These are phyloP conservation scores for Pezicula neosporulosa DNA, from an alignment of 2,329 filamentous ascomycete species.

Conservation along the genomic window DNA sequence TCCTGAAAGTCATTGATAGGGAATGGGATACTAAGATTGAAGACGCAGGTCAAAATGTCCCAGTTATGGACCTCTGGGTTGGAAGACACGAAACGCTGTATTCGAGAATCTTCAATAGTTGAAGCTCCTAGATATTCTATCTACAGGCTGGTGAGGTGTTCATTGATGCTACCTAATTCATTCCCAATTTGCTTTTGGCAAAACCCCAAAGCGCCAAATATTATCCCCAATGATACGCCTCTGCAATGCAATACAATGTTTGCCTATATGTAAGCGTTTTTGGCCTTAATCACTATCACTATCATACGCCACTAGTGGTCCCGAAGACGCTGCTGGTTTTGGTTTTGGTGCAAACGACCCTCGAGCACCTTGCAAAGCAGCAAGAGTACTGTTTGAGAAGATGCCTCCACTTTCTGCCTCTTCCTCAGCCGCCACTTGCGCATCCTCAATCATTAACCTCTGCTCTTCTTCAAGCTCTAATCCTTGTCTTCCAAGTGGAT, in stretches of 20 bases:
- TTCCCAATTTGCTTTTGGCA: no score
- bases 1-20: conserved; percentile 54
- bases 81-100: conserved; percentile 81
- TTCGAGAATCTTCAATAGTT: conserved; percentile 85
- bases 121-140: conserved; percentile 5
- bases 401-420: conserved; percentile 56
- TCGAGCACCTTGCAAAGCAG: conserved; percentile 63
- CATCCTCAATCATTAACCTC: conserved; percentile 49
- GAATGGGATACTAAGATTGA: conserved; percentile 58
- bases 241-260: no score
- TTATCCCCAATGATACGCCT: no score
- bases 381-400: conserved; percentile 77
- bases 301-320: conserved; percentile 82
- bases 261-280: no score
- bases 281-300: conserved; percentile 70
- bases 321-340: conserved; percentile 52
- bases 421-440: conserved; percentile 32
- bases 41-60: conserved; percentile 71
- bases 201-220: no score
- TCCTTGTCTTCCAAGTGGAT: conserved; percentile 53
- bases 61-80: conserved; percentile 78
- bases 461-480: conserved; percentile 63
- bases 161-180: no score
- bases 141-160: no score
- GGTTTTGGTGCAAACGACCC: conserved; percentile 46